A percentile compares a stretch with the other conserved stretches of the same genome.
Evolutionary conservation across 1,284 basidiomycete genomes (phyloP).

Genomic region (Papiliotrema nemorosa): DNA sequence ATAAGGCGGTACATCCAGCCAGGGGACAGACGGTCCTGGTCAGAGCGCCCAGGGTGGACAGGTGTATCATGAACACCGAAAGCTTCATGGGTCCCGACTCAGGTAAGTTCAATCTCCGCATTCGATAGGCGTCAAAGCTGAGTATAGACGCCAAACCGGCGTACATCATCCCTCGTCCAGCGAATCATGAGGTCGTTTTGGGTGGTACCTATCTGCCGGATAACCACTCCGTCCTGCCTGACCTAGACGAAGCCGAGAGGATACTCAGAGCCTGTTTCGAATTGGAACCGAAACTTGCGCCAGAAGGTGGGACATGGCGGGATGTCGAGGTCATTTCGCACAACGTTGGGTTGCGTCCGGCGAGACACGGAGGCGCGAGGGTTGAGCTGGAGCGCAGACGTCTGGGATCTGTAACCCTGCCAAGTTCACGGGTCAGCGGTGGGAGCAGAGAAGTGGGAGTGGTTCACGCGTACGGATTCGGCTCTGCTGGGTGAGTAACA

Average conservation of each 20-base stretch:
- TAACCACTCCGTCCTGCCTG: constrained; percentile 39
- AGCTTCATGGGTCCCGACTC: not conserved
- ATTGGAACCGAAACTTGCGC: constrained; percentile 45
- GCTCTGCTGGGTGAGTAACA: constrained; percentile 37
- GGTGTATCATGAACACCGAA: constrained; percentile 19
- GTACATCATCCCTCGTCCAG: constrained; percentile 52
- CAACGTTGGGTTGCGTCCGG: constrained; percentile 70
- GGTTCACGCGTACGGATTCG: constrained; percentile 68
- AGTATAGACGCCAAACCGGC: constrained; percentile 3
- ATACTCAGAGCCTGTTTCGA: constrained; percentile 46
- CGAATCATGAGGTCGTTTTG: constrained; percentile 40
- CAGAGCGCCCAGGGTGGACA: constrained; percentile 30
- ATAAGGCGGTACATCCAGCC: constrained; percentile 41
- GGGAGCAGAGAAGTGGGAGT: constrained; percentile 50
- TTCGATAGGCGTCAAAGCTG: not conserved
- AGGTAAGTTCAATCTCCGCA: not conserved
- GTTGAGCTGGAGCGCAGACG: constrained; percentile 60
- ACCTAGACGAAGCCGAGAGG: constrained; percentile 30
- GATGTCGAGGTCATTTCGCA: constrained; percentile 57
- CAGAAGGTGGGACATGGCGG: constrained; percentile 29
- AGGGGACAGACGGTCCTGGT: constrained; percentile 48
- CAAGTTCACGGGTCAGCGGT: not conserved
- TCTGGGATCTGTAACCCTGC: constrained; percentile 36
- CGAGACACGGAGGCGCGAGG: constrained; percentile 63
- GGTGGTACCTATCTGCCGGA: constrained; percentile 43